Evolutionary conservation across 2,329 filamentous ascomycete genomes (phyloP), one percentile per base, ranked within the genome.

Genomic region (Esteya vermicola): DNA sequence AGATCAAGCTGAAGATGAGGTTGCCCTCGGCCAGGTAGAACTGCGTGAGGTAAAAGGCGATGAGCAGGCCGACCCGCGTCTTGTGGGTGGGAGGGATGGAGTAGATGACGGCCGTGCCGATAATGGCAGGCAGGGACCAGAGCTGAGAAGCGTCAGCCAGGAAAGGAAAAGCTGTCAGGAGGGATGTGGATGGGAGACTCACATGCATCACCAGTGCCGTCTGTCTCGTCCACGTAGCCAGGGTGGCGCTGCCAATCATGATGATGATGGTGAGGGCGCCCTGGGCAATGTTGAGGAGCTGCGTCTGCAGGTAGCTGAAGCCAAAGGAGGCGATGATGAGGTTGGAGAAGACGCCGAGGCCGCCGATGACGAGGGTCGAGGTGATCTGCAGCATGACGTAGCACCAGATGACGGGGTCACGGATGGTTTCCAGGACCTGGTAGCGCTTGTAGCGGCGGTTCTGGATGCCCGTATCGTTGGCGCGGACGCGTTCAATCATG

Each of bases 101-200:
- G 43, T 70, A 70, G 40, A 75, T 73, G 43, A 74, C 52, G 3
- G 66, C 67, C 19, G 65, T 66, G 6, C 72, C 72, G 2, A 63
- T 48, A 14, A 74, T 62, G 35, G 68, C 69, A 1, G 69, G 65
- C 0, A 70, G 21, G 0, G 14, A 70, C 62, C 3, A 57, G 52
- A n/a, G n/a, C n/a, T n/a, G 6, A 64, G 54, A 40, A 77, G 63
- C 10, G 76, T 57, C 14, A 72, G 47, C 44, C 68, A 72, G 51
- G 70, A 67, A 34, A 64, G 47, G 0, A 59, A 35, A 77, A 59
- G 13, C 73, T 45, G 1, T 70, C 74, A 45, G 74, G 72, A 2
- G 72, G 72, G 40, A 76, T 72, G 47, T 72, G 72, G 52, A 78
- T 63, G n/a, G n/a, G n/a, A n/a, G n/a, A n/a, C n/a, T n/a, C n/a